phyloP scores from a whole-genome alignment of 805 yeast genomes.

The Wickerhamomyces canadensis region DNA sequence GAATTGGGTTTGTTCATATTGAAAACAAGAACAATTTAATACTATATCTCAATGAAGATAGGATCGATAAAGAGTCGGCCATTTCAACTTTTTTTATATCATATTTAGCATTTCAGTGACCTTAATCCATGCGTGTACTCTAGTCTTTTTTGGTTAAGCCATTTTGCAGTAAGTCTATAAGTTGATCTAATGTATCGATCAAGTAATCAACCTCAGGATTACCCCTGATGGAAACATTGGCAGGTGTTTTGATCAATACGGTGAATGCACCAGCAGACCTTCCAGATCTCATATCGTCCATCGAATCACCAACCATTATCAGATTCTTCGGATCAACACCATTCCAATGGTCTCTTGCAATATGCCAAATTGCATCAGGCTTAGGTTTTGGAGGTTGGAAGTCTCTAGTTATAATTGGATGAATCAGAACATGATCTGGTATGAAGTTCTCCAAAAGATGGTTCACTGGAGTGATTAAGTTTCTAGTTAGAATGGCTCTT shows the following conservation, averaged over 20 bases:
- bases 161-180: slow-evolving; percentile 28
- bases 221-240: slow-evolving; percentile 39
- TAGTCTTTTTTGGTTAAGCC: slow-evolving; percentile 26
- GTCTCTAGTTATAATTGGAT: slow-evolving; percentile 55
- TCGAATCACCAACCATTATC: slow-evolving; percentile 71
- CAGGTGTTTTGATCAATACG: slow-evolving; percentile 45
- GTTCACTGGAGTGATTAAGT: slow-evolving; percentile 46
- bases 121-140: too few species aligned
- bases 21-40: slow-evolving; percentile 2
- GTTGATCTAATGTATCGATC: slow-evolving; percentile 29
- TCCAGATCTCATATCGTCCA: slow-evolving; percentile 65
- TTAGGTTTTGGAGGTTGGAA: slow-evolving; percentile 67
- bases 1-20: slow-evolving; percentile 11
- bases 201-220: slow-evolving; percentile 24
- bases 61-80: slow-evolving; percentile 11
- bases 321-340: slow-evolving; percentile 38
- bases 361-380: slow-evolving; percentile 56
- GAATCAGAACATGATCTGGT: slow-evolving; percentile 32
- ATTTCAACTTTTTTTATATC: slow-evolving; percentile 13
- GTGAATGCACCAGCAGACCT: slow-evolving; percentile 57
- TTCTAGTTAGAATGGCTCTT: slow-evolving; percentile 61
- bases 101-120: slow-evolving; percentile 1
- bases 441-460: slow-evolving; percentile 42
- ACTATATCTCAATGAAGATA: slow-evolving; percentile 9
- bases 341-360: slow-evolving; percentile 40